phyloP scores from a whole-genome alignment of 495 filamentous ascomycete genomes.

The Neurospora sublineolata region DNA sequence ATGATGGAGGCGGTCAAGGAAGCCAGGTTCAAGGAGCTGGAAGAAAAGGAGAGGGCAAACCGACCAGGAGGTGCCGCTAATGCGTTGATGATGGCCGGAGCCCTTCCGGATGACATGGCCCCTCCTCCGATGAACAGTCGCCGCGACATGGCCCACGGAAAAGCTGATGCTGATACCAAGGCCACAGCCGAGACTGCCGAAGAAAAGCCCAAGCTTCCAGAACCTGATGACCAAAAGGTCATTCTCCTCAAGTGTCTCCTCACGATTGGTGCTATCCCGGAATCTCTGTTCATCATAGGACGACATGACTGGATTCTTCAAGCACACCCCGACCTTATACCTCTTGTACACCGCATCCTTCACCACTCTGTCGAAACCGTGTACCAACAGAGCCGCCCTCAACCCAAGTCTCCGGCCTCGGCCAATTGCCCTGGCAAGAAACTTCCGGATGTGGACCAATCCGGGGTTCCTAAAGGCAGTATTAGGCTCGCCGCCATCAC shows the following conservation, averaged over 20 bases:
- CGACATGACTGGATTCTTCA: slow-evolving; percentile 86
- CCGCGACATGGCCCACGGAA: slow-evolving; percentile 28
- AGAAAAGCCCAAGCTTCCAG: slow-evolving; percentile 51
- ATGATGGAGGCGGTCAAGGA: slow-evolving; percentile 61
- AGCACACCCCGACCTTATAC: slow-evolving; percentile 58
- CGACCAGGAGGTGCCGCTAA: slow-evolving; percentile 59
- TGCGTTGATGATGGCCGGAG: slow-evolving; percentile 81
- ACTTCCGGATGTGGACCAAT: slow-evolving; percentile 48
- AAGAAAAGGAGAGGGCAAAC: slow-evolving; percentile 57
- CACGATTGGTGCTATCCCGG: slow-evolving; percentile 83
- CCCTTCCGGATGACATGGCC: slow-evolving; percentile 65
- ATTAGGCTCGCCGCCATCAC: slow-evolving; percentile 45
- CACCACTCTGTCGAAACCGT: slow-evolving; percentile 57
- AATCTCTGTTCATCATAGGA: slow-evolving; percentile 84
- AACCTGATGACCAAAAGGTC: slow-evolving; percentile 85
- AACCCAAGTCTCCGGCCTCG: not conserved
- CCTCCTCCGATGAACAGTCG: slow-evolving; percentile 11
- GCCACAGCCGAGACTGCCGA: slow-evolving; percentile 37
- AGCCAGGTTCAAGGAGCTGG: slow-evolving; percentile 62
- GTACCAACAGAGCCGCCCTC: slow-evolving; percentile 26
- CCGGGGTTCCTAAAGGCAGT: slow-evolving; percentile 51
- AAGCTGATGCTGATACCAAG: slow-evolving; percentile 40
- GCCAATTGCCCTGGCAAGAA: slow-evolving; percentile 32
- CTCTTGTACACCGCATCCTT: slow-evolving; percentile 65
- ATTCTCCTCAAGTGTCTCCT: slow-evolving; percentile 73